These are phyloP conservation scores for Kernera saxatilis DNA, from an alignment of 345 rosid species.

Conservation along the genomic window DNA sequence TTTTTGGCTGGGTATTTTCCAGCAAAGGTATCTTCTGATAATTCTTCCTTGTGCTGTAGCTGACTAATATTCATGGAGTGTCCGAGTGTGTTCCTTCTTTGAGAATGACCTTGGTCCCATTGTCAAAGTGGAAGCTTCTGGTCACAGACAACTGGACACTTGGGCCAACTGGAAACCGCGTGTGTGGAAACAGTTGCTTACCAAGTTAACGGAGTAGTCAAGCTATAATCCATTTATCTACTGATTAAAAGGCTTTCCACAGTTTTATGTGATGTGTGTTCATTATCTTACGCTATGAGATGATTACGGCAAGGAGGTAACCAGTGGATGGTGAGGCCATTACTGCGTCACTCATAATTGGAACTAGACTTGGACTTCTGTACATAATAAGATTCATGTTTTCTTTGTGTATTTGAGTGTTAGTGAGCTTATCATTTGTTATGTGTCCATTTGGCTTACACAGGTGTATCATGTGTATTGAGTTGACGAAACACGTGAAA, in stretches of 20 bases:
- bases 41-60: neutral
- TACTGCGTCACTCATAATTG: slow-evolving; percentile 3
- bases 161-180: neutral
- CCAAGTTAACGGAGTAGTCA: neutral
- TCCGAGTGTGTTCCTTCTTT: neutral
- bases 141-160: neutral
- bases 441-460: neutral
- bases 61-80: neutral
- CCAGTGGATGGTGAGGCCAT: neutral
- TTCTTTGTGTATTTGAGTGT: neutral
- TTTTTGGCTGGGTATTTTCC: neutral
- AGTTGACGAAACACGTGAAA: slow-evolving; percentile 3
- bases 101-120: neutral
- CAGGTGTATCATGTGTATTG: slow-evolving; percentile 5
- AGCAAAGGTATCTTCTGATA: neutral
- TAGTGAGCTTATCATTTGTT: neutral
- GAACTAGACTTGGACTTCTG: slow-evolving; percentile 4
- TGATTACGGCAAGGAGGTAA: slow-evolving; percentile 2
- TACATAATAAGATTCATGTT: neutral
- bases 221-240: neutral
- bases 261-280: neutral
- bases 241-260: neutral
- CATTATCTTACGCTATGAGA: neutral
- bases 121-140: slow-evolving; percentile 9
- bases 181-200: neutral